These are phyloP conservation scores for Ceratocystis smalleyi DNA, from an alignment of 2,329 filamentous ascomycete species.

Conservation along the genomic window DNA sequence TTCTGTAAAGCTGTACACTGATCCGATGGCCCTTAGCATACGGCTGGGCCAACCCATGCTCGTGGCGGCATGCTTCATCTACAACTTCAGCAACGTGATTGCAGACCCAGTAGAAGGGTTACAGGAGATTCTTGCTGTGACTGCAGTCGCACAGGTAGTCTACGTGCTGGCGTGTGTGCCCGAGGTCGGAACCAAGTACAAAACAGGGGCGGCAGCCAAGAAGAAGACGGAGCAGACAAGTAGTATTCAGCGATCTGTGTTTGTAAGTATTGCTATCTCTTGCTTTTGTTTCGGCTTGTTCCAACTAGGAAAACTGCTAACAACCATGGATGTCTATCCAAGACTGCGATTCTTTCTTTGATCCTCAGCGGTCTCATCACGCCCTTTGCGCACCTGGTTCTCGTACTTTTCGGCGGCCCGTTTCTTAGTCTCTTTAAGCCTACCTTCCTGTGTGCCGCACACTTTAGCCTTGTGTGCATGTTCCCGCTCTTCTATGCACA, in stretches of 20 bases:
- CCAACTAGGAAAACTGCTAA: background rate
- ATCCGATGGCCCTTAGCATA: background rate
- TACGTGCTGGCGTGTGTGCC: conserved; percentile 52
- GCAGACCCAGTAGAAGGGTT: conserved; percentile 53
- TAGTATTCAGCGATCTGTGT: conserved; percentile 33
- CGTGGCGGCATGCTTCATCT: conserved; percentile 48
- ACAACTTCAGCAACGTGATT: conserved; percentile 51
- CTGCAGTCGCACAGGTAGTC: conserved; percentile 47
- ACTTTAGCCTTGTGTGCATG: conserved; percentile 63
- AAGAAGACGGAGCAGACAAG: conserved; percentile 38
- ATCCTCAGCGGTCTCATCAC: conserved; percentile 55
- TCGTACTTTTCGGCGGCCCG: conserved; percentile 85
- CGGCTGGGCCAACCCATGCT: conserved; percentile 40
- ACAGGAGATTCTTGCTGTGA: conserved; percentile 41
- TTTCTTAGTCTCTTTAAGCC: conserved; percentile 64
- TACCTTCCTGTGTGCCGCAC: conserved; percentile 65
- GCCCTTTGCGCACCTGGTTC: conserved; percentile 42
- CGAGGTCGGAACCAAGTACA: conserved; percentile 34
- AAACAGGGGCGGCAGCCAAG: conserved; percentile 28
- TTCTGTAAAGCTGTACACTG: conserved; percentile 1
- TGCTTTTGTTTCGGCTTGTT: background rate
- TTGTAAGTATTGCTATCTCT: conserved; percentile 27
- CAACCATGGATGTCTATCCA: background rate
- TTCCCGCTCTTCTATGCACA: conserved; percentile 76
- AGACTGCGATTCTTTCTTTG: conserved; percentile 26